Conservation (phyloP, 2,329 filamentous ascomycete species). For the Ascochyta clinopodiicola region DNA sequence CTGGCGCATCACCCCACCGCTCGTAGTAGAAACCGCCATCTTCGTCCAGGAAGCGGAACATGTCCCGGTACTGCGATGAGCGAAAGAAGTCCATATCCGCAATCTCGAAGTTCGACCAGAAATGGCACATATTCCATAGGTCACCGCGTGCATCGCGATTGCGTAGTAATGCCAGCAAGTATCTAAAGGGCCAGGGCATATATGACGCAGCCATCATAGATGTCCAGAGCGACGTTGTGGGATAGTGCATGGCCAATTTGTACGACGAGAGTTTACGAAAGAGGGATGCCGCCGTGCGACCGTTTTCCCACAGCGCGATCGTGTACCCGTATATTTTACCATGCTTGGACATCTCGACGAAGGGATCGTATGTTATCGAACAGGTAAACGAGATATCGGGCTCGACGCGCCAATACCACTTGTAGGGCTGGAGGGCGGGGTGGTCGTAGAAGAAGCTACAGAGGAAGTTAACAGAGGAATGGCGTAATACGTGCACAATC, state of each 20-base stretch:
- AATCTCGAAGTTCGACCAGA: constrained; percentile 98
- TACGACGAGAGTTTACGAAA: constrained; percentile 26
- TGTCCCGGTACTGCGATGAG: constrained; percentile 84
- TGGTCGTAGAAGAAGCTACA: constrained; percentile 84
- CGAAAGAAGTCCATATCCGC: constrained; percentile 91
- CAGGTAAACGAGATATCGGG: constrained; percentile 98
- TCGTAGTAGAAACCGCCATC: constrained; percentile 26
- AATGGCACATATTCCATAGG: constrained; percentile 95
- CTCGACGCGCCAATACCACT: constrained; percentile 97
- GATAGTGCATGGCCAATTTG: constrained; percentile 13
- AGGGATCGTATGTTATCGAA: constrained; percentile 95
- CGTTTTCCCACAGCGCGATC: constrained; percentile 91
- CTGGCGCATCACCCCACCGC: constrained; percentile 88
- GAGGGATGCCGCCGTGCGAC: constrained; percentile 77
- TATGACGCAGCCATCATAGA: constrained; percentile 21
- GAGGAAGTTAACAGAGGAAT: background rate
- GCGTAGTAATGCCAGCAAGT: constrained; percentile 10
- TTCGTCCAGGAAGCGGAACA: constrained; percentile 78
- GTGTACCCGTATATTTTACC: constrained; percentile 98
- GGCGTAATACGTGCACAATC: background rate
- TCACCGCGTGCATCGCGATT: constrained; percentile 77
- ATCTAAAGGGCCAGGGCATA: constrained; percentile 26
- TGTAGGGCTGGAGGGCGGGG: constrained; percentile 76
- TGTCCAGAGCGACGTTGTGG: constrained; percentile 22
- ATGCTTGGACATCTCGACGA: constrained; percentile 92